Evolutionary conservation across 257 asterid genomes (phyloP), one percentile per base, ranked within the genome.

Genomic region (Solanum peruvianum): DNA sequence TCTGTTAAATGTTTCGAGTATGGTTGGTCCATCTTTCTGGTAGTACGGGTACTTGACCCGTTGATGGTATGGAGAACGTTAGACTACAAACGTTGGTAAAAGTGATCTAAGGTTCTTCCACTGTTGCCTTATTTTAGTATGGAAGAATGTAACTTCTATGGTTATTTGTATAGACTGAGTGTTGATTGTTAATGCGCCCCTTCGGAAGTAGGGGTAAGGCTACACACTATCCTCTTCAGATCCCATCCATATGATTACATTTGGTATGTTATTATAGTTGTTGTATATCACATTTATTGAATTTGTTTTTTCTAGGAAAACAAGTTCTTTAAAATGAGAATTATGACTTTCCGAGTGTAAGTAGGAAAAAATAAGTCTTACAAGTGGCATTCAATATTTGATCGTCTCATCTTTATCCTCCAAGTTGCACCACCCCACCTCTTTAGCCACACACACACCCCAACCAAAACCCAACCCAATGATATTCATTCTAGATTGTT

Each of bases 21-120:
- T 31, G 80, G 86, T 83, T 71, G 49, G 66, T 86, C 27, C 39
- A 80, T 87, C 83, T 29, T 76, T 7, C 25, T 80, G 56, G 58
- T 15, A 77, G 41, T 77, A 77, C 11, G 11, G 62, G 11, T 27
- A 47, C 16, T 47, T 9, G 25, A 33, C 56, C 88, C 31, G 78
- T 69, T 82, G 88, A 88, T 80, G 52, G 66, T 82, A 58, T 80
- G 89, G 87, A 85, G 52, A 76, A 77, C 84, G 60, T 20, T 66
- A 29, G 45, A 20, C 47, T 27, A 56, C 33, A 10, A 23, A 70
- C n/a, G 18, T 11, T 56, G 87, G 88, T 67, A 62, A 27, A 66
- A 42, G 31, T 87, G 58, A 85, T 42, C 73, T 13, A 27, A 9
- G n/a, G 82, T 85, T 86, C 80, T 87, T 77, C 88, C 85, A 31